Base-by-base conservation (phyloP, 2,329 filamentous ascomycete genomes). In the Conoideocrella luteorostrata region DNA sequence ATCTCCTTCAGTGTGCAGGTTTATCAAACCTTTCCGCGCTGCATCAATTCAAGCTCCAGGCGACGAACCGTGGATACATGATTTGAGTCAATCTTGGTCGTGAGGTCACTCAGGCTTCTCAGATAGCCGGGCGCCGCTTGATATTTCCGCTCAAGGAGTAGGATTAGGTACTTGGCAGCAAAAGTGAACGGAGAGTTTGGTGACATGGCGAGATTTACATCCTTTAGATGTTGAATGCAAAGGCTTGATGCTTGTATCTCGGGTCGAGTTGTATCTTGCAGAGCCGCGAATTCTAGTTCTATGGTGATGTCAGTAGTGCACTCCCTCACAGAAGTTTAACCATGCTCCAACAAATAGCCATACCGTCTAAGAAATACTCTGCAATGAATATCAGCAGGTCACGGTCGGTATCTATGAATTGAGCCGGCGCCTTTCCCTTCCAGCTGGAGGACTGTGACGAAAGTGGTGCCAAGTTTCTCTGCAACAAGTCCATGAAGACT, bases 341-440 rank as follows among this genome's bases (percentile, higher is more conserved):
- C 12, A n/a, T 15, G 9, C 7, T 29, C 13, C 15, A 18, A 30
- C 17, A 12, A 5, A n/a, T 37, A 2, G n/a, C 22, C 52, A 54
- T 60, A 75, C 73, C 70, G 54, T 78, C 75, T 17, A 79, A 58
- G 45, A 77, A 77, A 44, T 70, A 65, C 39, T 67, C 64, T 7
- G 68, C 68, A 33, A 68, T 61, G 29, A 56, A 55, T 1, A 67
- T 51, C 7, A 78, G 54, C 10, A 62, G 57, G 46, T 77, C 71
- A 9, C 41, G 42, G 7, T 37, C 34, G 7, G 24, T 33, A 13
- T 43, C 35, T 3, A 39, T 21, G 23, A 26, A 15, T 11, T 21
- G 46, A 15, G 61, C 64, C 3, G 53, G 61, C 18, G 66, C 61
- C 51, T 74, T 74, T 17, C 71, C 71, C 47, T 74, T 74, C 10